Percentiles rank a stretch among this genome's conserved stretches.
These are phyloP conservation scores for Ascocoryne sarcoides DNA, from an alignment of 2,329 filamentous ascomycete genomes.

Conservation along the genomic window DNA sequence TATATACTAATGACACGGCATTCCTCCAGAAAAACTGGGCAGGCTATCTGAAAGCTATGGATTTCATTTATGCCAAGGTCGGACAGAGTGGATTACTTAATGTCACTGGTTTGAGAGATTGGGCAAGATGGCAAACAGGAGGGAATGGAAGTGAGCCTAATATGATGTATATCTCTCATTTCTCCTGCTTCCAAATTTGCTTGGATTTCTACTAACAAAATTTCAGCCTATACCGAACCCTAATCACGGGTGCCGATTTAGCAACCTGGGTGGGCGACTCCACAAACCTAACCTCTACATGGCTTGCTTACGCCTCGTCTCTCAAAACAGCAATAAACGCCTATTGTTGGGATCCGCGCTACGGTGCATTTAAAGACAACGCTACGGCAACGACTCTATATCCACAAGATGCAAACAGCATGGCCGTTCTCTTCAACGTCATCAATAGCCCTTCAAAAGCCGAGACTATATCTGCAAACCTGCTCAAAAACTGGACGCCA, in stretches of 20 bases:
- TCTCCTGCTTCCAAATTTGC: too few relatives aligned
- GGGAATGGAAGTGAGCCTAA: constrained; percentile 22
- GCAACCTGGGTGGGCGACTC: constrained; percentile 33
- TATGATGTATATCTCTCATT: constrained; percentile 19
- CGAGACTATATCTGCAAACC: constrained; percentile 25
- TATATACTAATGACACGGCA: constrained; percentile 44
- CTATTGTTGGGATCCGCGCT: constrained; percentile 15
- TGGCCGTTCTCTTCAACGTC: constrained; percentile 36
- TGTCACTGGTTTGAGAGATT: constrained; percentile 22
- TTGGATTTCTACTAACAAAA: too few relatives aligned
- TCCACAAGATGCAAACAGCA: constrained; percentile 52
- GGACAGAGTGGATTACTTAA: constrained; percentile 26
- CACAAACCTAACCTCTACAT: constrained; percentile 12
- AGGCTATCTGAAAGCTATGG: constrained; percentile 40
- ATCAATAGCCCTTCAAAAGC: constrained; percentile 19
- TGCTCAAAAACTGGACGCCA: constrained; percentile 41
- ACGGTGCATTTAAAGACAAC: constrained; percentile 23
- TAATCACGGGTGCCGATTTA: constrained; percentile 38
- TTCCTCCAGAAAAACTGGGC: constrained; percentile 42
- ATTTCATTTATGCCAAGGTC: constrained; percentile 35
- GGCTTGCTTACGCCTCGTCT: constrained; percentile 10
- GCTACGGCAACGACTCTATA: constrained; percentile 45
- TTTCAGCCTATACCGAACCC: too few relatives aligned
- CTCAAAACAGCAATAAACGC: constrained; percentile 18
- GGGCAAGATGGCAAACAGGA: constrained; percentile 23